These are phyloP conservation scores for Acer negundo DNA, from an alignment of 345 rosid species.

Conservation along the genomic window DNA sequence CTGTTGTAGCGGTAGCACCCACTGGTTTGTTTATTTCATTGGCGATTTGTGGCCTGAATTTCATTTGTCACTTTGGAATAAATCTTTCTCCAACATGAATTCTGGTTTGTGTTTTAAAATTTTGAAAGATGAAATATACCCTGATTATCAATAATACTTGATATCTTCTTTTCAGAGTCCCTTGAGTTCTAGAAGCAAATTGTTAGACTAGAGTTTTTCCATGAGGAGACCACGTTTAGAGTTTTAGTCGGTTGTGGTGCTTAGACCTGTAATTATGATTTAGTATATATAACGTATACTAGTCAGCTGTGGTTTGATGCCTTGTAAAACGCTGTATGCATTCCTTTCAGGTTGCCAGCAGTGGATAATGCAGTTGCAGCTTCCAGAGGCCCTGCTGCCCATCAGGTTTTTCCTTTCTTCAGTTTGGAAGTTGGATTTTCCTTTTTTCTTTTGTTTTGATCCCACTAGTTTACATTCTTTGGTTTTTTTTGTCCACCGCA, in stretches of 20 bases:
- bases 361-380: slow-evolving; percentile 35
- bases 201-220: background rate
- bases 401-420: slow-evolving; percentile 47
- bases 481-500: slow-evolving; percentile 26
- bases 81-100: background rate
- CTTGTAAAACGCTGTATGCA: background rate
- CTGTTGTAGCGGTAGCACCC: background rate
- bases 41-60: background rate
- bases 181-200: background rate
- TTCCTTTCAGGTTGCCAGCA: slow-evolving; percentile 34
- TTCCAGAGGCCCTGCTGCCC: slow-evolving; percentile 29
- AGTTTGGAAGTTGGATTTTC: background rate
- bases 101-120: background rate
- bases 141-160: background rate
- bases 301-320: background rate
- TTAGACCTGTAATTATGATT: background rate
- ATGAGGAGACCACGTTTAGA: background rate
- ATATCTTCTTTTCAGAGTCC: background rate
- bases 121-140: background rate
- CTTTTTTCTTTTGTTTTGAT: slow-evolving; percentile 1
- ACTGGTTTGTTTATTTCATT: background rate
- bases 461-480: background rate
- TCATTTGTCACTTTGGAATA: background rate
- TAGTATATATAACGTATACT: background rate
- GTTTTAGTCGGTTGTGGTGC: background rate